Base-by-base conservation (phyloP, 768 basidiomycete genomes). In the Russula dissimulans region DNA sequence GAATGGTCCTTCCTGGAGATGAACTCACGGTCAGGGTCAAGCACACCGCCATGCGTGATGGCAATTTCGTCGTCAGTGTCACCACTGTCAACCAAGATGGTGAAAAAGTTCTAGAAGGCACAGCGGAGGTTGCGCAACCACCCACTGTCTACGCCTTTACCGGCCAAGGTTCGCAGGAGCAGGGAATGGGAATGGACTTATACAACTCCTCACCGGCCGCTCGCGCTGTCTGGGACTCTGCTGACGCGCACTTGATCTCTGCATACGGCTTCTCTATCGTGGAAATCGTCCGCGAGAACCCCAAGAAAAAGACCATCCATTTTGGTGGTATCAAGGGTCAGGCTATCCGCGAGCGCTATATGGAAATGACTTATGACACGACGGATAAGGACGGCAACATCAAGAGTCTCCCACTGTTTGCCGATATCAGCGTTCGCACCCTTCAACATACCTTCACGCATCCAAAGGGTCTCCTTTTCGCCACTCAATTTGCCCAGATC, bases 261-360 rank as follows among this genome's bases (percentile, higher is more conserved):
- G 92, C 95, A 5, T 97, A 99, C 68, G 97, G 97, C 47, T 99
- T 99, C 79, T 97, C 95, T 5, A 98, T 99, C 71, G 78, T 97
- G 68, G 95, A 99, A 71, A 97, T 99, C 67, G 95, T 99, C 74
- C 95, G 95, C 77, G 89, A 95, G 72, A 97, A 98, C 72, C 95
- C 95, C 18, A 97, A 94, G 79, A 86, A 90, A 74, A 93, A 97
- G 79, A 99, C 94, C 0, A 87, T 99, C 67, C 95, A 99, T 74
- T 99, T 99, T 66, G 97, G 97, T 78, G 97, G 97, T 71, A 91
- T 98, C 74, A 97, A 97, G 76, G 97, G 97, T 43, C 95, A 98
- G 71, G 95, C 87, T 3, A 98, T 98, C 65, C 90, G 97, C 32
- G 90, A 95, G 68, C 86, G 97, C n/a, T 99, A 99, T 76, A 98